These are phyloP conservation scores for Aspergillus conjunctus DNA, from an alignment of 495 filamentous ascomycete species.

Conservation along the genomic window DNA sequence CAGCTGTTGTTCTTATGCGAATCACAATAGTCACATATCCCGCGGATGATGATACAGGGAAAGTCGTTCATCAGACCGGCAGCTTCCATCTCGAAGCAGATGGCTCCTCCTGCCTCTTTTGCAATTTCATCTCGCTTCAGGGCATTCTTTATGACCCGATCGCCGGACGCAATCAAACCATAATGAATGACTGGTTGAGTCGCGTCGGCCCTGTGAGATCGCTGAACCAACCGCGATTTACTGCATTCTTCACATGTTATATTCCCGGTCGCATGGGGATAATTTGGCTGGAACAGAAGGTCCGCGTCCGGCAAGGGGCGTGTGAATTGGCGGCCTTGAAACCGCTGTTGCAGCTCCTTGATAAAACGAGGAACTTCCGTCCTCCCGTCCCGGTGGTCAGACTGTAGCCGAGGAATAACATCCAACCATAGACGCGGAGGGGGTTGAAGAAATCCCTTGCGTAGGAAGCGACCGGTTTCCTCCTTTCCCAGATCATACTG, in stretches of 20 bases:
- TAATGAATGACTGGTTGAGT: neutral
- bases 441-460: neutral
- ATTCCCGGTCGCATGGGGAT: neutral
- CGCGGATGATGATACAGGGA: neutral
- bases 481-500: constrained; percentile 39
- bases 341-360: neutral
- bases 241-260: neutral
- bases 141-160: neutral
- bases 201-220: neutral
- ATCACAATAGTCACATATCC: neutral
- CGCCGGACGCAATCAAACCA: neutral
- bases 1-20: neutral
- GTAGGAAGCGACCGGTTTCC: neutral
- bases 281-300: neutral
- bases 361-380: neutral
- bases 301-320: neutral
- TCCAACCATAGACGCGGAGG: neutral
- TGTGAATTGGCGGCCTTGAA: neutral
- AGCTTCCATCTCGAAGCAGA: too few species aligned
- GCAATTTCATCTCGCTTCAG: neutral
- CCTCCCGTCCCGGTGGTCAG: neutral
- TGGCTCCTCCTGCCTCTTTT: neutral
- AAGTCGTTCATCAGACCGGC: neutral
- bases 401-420: neutral
- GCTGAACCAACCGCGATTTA: neutral